Evolutionary conservation across 805 yeast species (phyloP), one percentile per base, ranked within the genome.

Genomic region (Sugiyamaella marilandica): DNA sequence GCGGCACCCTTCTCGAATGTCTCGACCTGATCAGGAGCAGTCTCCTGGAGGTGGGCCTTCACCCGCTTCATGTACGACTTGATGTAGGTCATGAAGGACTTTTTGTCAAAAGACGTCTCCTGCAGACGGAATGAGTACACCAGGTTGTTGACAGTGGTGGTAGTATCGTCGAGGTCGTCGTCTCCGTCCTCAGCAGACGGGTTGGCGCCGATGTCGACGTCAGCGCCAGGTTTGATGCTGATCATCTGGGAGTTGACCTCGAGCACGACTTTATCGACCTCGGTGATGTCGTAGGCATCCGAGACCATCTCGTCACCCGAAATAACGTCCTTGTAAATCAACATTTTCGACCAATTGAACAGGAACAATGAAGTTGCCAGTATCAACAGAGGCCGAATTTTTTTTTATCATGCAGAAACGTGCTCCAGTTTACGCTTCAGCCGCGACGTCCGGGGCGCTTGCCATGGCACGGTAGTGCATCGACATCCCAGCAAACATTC

Each of bases 171-270:
- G 50, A 82, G 72, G 54, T 75, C 91, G 35, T 86, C 96, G 52
- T 71, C 89, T 72, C 78, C 97, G 65, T 79, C 98, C 79, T 94
- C 99, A 64, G 98, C 97, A 68, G 97, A 89, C 71, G 99, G 97
- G 85, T 94, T 94, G 70, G 96, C 99, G 79, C 99, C 99, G 74
- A 94, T 94, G 76, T 94, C 98, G 66, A 94, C 83, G 71, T 94
- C 94, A 69, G 83, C 97, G 71, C 89, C 87, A 41, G 74, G 72
- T 74, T 82, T 84, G 68, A 94, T 89, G 68, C 79, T 84, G 74
- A 94, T 82, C 94, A 90, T 84, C 68, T 81, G 78, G 79, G 97
- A 90, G 84, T 94, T 88, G 63, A 96, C 98, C 81, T 94, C 99
- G 82, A 80, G 88, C 73, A 94, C 89, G 68, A 80, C 98, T 63